phyloP scores from a whole-genome alignment of 345 rosid species.

The Eucalyptus pauciflora region DNA sequence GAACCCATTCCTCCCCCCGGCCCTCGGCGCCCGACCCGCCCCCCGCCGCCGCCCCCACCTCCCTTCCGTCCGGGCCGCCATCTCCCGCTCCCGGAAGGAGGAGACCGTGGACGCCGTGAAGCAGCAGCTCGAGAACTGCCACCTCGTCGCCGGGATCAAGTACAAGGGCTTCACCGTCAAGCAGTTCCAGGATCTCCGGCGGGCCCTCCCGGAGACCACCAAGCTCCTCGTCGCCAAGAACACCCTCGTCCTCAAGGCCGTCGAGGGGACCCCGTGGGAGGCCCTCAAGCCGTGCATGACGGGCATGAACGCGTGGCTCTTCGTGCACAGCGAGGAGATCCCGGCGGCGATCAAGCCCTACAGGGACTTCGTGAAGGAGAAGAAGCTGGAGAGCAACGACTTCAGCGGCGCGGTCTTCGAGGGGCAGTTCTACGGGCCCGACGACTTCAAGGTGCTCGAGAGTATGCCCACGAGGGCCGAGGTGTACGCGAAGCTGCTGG shows the following conservation, averaged over 20 bases:
- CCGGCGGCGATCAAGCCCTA: slow-evolving; percentile 80
- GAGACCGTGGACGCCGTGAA: slow-evolving; percentile 76
- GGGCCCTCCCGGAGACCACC: slow-evolving; percentile 57
- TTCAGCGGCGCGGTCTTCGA: slow-evolving; percentile 88
- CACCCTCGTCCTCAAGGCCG: slow-evolving; percentile 75
- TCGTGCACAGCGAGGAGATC: slow-evolving; percentile 83
- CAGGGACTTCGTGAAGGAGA: slow-evolving; percentile 65
- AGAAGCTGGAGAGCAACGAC: slow-evolving; percentile 62
- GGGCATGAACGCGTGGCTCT: slow-evolving; percentile 96
- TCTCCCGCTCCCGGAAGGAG: slow-evolving; percentile 75
- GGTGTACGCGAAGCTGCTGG: slow-evolving; percentile 77
- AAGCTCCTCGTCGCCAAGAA: slow-evolving; percentile 79
- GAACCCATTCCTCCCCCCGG: slow-evolving; percentile 12
- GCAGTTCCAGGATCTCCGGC: slow-evolving; percentile 73
- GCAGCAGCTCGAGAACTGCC: slow-evolving; percentile 69
- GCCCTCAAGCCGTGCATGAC: slow-evolving; percentile 86
- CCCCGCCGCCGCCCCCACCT: background rate
- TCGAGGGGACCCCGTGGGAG: slow-evolving; percentile 84
- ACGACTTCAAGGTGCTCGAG: slow-evolving; percentile 57
- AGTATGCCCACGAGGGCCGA: slow-evolving; percentile 80
- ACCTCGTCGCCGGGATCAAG: slow-evolving; percentile 66
- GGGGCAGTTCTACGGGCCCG: slow-evolving; percentile 82
- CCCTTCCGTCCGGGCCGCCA: slow-evolving; percentile 54
- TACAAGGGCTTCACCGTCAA: slow-evolving; percentile 79
- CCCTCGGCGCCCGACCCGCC: slow-evolving; percentile 2